Evolutionary conservation across 2,329 filamentous ascomycete species (phyloP).

Genomic region (Didymella keratinophila): DNA sequence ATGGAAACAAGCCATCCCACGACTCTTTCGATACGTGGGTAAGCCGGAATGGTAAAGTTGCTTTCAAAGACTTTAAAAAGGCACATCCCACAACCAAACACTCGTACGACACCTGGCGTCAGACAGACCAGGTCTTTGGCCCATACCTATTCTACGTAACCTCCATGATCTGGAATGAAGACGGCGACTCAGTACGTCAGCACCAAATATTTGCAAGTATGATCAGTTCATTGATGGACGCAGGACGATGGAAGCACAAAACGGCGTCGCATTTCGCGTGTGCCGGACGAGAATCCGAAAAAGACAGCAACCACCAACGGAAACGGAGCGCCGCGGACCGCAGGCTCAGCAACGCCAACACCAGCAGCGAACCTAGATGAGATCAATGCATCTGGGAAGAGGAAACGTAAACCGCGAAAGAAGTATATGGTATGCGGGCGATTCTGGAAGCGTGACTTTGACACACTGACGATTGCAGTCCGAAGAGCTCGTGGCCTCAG

Average conservation of each 20-base stretch:
- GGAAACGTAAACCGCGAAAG: slow-evolving; percentile 40
- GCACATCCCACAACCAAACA: slow-evolving; percentile 33
- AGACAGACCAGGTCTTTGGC: slow-evolving; percentile 38
- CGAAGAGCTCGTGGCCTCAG: slow-evolving; percentile 42
- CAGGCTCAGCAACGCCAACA: slow-evolving; percentile 28
- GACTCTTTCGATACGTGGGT: slow-evolving; percentile 14
- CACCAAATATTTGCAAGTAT: not conserved
- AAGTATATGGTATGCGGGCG: slow-evolving; percentile 36
- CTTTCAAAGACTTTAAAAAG: slow-evolving; percentile 37
- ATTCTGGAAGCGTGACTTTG: not conserved
- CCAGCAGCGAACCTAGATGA: slow-evolving; percentile 31
- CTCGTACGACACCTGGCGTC: slow-evolving; percentile 44
- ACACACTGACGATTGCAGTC: slow-evolving; percentile 34
- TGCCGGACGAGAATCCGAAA: slow-evolving; percentile 34
- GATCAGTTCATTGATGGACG: slow-evolving; percentile 27
- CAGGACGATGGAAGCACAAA: slow-evolving; percentile 38
- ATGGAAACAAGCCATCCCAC: slow-evolving; percentile 7
- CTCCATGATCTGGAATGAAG: slow-evolving; percentile 39
- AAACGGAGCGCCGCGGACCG: slow-evolving; percentile 27
- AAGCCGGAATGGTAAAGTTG: slow-evolving; percentile 10
- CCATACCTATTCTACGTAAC: slow-evolving; percentile 43
- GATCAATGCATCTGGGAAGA: slow-evolving; percentile 35
- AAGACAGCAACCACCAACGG: slow-evolving; percentile 39
- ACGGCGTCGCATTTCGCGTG: slow-evolving; percentile 31
- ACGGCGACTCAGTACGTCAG: slow-evolving; percentile 39